Evolutionary conservation across 345 rosid species (phyloP), one percentile per base, ranked within the genome.

Genomic region (Kernera saxatilis): DNA sequence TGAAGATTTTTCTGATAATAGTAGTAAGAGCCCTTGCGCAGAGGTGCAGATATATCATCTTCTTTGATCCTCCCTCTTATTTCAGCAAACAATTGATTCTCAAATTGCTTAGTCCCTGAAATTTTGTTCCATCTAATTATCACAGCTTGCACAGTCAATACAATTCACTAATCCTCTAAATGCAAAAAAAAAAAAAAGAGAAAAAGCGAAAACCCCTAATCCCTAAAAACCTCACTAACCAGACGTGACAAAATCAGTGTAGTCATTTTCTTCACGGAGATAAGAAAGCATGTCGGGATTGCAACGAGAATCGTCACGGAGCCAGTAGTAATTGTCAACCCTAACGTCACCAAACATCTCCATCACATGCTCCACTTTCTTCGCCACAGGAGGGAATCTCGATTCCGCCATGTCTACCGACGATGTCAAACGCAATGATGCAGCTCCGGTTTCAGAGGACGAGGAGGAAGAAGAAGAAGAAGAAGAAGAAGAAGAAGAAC

Each of bases 261-360:
- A 93, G 25, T 46, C 79, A 36, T 93, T 91, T 72, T 93, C 98
- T 67, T 82, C 82, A 22, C 76, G 72, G 45, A 93, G 90, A 52
- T 93, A 63, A 72, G 91, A 75, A 33, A 91, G 71, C 64, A 91
- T 70, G 0, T 86, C 85, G 46, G 88, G 79, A 67, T 83, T 49
- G 41, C 86, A 61, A 75, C 98, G 94, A 44, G 98, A 85, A 69
- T 93, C 98, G 30, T 93, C 97, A 10, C 96, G 96, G 11, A 93
- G 96, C 98, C 97, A 91, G 84, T 93, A 90, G 81, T 93, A 85
- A 58, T 86, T 81, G 69, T 93, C 98, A 2, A 84, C 70, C 68
- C 98, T 83, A 29, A 82, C 79, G 62, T 93, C 97, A 6, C 92
- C 90, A 70, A 91, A 88, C 88, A 87, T 14, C 84, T 89, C 85